A percentile compares a stretch with the other conserved stretches of the same genome.
Evolutionary conservation across 2,329 filamentous ascomycete genomes (phyloP).

Genomic region (Periconia sp.): DNA sequence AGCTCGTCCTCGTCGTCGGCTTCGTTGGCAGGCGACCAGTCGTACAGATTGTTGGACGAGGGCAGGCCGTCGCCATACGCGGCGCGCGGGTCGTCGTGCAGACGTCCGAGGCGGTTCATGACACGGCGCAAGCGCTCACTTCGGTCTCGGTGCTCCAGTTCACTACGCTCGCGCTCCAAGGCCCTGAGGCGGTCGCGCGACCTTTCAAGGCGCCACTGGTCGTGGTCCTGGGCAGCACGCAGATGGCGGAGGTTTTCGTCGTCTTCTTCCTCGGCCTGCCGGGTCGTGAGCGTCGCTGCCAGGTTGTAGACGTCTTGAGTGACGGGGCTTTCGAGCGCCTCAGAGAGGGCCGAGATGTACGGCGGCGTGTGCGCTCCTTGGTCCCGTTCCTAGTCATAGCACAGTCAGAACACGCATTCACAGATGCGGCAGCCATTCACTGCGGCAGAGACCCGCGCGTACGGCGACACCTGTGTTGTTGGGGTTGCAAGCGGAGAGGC

Average conservation of each 20-base stretch:
- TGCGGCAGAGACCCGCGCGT: not conserved
- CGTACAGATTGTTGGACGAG: constrained; percentile 62
- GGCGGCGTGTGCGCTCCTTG: constrained; percentile 30
- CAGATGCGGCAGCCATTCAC: not conserved
- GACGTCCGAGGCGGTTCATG: constrained; percentile 53
- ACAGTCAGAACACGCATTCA: constrained; percentile 26
- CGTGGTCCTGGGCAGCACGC: constrained; percentile 49
- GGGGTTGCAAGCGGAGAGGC: not conserved
- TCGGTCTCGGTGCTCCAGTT: constrained; percentile 47
- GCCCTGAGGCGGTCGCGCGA: constrained; percentile 25
- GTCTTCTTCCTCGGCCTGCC: constrained; percentile 48
- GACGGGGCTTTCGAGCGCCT: constrained; percentile 54
- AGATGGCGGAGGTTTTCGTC: constrained; percentile 37
- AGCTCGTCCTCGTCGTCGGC: constrained; percentile 47
- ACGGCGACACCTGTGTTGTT: not conserved
- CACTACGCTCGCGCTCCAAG: constrained; percentile 39
- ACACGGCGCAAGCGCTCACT: constrained; percentile 47
- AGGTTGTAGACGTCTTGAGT: constrained; percentile 52
- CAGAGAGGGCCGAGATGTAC: constrained; percentile 56
- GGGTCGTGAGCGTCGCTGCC: constrained; percentile 53
- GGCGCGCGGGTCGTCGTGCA: constrained; percentile 45
- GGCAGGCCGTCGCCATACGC: constrained; percentile 63
- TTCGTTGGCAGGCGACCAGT: constrained; percentile 61
- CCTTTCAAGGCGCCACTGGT: constrained; percentile 38
- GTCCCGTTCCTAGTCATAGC: constrained; percentile 27